Evolutionary conservation across 2,329 filamentous ascomycete genomes (phyloP).

Genomic region (Hypoxylon sp.): DNA sequence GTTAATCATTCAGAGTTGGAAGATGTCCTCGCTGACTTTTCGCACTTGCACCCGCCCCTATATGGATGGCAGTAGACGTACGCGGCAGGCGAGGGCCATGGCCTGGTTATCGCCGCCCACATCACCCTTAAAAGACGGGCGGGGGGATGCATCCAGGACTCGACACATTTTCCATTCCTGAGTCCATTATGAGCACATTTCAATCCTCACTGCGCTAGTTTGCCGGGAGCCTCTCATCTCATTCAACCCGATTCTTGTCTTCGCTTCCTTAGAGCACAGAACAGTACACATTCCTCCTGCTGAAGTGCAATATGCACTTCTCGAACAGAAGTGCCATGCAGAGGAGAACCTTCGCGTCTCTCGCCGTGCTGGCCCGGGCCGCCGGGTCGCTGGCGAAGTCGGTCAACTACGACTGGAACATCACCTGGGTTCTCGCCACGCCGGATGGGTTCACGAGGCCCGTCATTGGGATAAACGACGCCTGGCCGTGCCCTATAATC

Average conservation of each 20-base stretch:
- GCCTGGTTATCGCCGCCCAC: conserved; percentile 17
- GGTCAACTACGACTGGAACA: conserved; percentile 68
- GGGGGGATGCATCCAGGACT: conserved; percentile 8
- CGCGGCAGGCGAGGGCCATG: neutral
- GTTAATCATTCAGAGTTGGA: conserved; percentile 7
- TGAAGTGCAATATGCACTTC: conserved; percentile 18
- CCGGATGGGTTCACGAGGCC: conserved; percentile 71
- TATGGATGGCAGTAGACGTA: conserved; percentile 16
- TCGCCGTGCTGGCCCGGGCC: conserved; percentile 35
- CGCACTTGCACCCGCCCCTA: conserved; percentile 16
- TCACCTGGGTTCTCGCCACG: conserved; percentile 70
- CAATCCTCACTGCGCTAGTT: conserved; percentile 15
- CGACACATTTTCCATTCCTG: conserved; percentile 20
- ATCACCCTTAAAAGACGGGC: conserved; percentile 25
- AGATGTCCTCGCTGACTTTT: conserved; percentile 17
- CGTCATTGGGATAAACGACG: conserved; percentile 72
- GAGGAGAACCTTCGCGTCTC: conserved; percentile 23
- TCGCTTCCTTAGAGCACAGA: conserved; percentile 12
- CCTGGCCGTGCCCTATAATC: conserved; percentile 73
- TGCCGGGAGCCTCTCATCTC: conserved; percentile 7
- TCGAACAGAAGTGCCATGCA: conserved; percentile 31
- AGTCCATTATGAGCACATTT: conserved; percentile 21
- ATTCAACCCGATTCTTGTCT: conserved; percentile 3
- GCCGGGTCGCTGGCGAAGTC: conserved; percentile 55
- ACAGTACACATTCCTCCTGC: neutral